Conservation (phyloP, 768 basidiomycete genomes). For the Leccinum imitatum region DNA sequence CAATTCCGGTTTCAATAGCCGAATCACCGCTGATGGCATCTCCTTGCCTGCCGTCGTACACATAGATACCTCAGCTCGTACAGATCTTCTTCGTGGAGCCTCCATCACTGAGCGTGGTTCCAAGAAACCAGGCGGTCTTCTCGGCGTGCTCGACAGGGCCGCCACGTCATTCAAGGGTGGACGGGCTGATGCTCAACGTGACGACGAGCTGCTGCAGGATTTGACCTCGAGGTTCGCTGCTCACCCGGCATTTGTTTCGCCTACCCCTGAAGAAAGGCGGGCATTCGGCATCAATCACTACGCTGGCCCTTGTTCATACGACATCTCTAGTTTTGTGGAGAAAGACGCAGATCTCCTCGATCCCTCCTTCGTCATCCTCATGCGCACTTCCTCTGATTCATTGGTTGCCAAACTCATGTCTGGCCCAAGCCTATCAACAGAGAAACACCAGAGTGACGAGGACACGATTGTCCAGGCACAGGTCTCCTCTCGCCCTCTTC, state of each 20-base stretch:
- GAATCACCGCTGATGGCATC: slow-evolving; percentile 52
- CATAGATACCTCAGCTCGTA: slow-evolving; percentile 55
- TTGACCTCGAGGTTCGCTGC: slow-evolving; percentile 45
- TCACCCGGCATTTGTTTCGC: slow-evolving; percentile 53
- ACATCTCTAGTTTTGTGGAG: slow-evolving; percentile 47
- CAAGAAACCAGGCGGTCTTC: slow-evolving; percentile 55
- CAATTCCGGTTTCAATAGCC: slow-evolving; percentile 42
- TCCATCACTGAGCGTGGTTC: slow-evolving; percentile 44
- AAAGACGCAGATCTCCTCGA: slow-evolving; percentile 54
- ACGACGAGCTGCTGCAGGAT: slow-evolving; percentile 51
- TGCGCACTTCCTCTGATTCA: slow-evolving; percentile 50
- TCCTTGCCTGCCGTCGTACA: slow-evolving; percentile 45
- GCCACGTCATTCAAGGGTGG: slow-evolving; percentile 50
- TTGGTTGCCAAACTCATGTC: slow-evolving; percentile 62
- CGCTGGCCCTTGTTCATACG: slow-evolving; percentile 53
- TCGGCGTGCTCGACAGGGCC: slow-evolving; percentile 55
- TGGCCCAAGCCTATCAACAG: slow-evolving; percentile 58
- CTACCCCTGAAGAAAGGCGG: slow-evolving; percentile 29
- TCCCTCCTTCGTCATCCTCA: slow-evolving; percentile 52
- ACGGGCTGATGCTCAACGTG: slow-evolving; percentile 46
- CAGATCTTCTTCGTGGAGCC: slow-evolving; percentile 59
- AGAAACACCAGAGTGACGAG: slow-evolving; percentile 57
- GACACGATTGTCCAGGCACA: slow-evolving; percentile 62
- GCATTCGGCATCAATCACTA: slow-evolving; percentile 65
- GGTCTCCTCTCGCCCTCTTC: slow-evolving; percentile 57